These are phyloP conservation scores for Chernovozyma sophiae-reginae DNA, from an alignment of 1,139 yeast species.

Conservation along the genomic window DNA sequence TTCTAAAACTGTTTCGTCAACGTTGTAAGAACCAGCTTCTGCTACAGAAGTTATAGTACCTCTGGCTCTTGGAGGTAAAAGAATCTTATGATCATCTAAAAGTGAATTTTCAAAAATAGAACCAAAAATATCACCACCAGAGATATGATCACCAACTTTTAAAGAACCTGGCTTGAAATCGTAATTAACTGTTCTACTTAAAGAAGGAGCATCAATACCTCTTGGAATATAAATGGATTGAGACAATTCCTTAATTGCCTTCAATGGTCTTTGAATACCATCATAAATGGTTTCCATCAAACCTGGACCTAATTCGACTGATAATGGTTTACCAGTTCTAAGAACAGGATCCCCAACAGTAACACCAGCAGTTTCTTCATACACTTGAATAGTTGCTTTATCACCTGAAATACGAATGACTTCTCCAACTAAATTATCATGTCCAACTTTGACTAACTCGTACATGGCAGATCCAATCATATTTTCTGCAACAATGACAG, in stretches of 20 bases:
- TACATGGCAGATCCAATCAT: slow-evolving; percentile 99
- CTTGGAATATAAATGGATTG: slow-evolving; percentile 96
- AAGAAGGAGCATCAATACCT: slow-evolving; percentile 95
- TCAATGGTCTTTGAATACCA: slow-evolving; percentile 98
- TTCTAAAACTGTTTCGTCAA: slow-evolving; percentile 85
- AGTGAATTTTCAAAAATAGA: slow-evolving; percentile 90
- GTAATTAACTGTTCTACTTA: slow-evolving; percentile 75
- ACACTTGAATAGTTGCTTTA: slow-evolving; percentile 96
- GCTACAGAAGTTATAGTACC: slow-evolving; percentile 94
- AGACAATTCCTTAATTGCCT: slow-evolving; percentile 80
- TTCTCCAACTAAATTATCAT: slow-evolving; percentile 94
- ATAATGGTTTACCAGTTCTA: slow-evolving; percentile 95
- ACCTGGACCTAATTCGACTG: slow-evolving; percentile 99
- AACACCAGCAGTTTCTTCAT: slow-evolving; percentile 98
- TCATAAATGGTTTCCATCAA: slow-evolving; percentile 98
- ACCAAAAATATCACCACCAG: slow-evolving; percentile 98
- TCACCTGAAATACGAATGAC: slow-evolving; percentile 95
- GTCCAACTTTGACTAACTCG: slow-evolving; percentile 96
- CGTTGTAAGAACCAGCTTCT: slow-evolving; percentile 82
- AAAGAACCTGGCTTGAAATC: slow-evolving; percentile 78
- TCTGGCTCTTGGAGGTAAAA: slow-evolving; percentile 96
- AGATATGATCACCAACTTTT: slow-evolving; percentile 93
- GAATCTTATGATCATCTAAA: slow-evolving; percentile 85
- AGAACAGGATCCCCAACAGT: slow-evolving; percentile 98
- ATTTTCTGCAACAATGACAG: slow-evolving; percentile 95